These are phyloP conservation scores for Lipomyces starkeyi DNA, from an alignment of 805 yeast species.

Conservation along the genomic window DNA sequence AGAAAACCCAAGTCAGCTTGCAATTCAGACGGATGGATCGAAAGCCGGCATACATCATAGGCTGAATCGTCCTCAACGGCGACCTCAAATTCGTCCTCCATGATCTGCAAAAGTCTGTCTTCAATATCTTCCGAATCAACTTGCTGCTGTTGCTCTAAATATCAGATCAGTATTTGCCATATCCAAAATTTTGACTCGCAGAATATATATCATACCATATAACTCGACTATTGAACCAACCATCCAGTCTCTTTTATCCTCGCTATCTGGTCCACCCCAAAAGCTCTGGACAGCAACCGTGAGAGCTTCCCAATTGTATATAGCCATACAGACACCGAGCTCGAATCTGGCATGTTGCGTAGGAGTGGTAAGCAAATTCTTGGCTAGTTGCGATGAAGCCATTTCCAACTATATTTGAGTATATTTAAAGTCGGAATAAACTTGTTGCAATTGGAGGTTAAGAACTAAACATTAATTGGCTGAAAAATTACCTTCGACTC, in stretches of 20 bases:
- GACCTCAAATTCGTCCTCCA: slow-evolving; percentile 94
- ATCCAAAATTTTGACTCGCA: no score
- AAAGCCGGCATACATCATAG: slow-evolving; percentile 45
- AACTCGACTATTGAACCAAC: slow-evolving; percentile 80
- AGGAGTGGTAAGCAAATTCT: slow-evolving; percentile 13
- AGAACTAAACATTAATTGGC: not conserved
- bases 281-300: slow-evolving; percentile 85
- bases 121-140: slow-evolving; percentile 83
- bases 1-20: not conserved
- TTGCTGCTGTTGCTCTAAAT: slow-evolving; percentile 43
- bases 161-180: not conserved
- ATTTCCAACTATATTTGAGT: slow-evolving; percentile 4
- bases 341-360: slow-evolving; percentile 82
- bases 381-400: slow-evolving; percentile 22
- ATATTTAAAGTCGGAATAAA: not conserved
- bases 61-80: slow-evolving; percentile 90
- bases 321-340: slow-evolving; percentile 87
- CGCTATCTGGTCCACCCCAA: slow-evolving; percentile 96
- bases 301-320: slow-evolving; percentile 89
- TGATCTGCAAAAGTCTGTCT: slow-evolving; percentile 81
- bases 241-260: slow-evolving; percentile 94
- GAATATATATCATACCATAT: slow-evolving; percentile 50
- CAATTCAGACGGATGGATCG: not conserved
- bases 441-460: not conserved
- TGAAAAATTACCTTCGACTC: not conserved